These are phyloP conservation scores for Syzygium aqueum DNA, from an alignment of 345 rosid genomes.

Conservation along the genomic window DNA sequence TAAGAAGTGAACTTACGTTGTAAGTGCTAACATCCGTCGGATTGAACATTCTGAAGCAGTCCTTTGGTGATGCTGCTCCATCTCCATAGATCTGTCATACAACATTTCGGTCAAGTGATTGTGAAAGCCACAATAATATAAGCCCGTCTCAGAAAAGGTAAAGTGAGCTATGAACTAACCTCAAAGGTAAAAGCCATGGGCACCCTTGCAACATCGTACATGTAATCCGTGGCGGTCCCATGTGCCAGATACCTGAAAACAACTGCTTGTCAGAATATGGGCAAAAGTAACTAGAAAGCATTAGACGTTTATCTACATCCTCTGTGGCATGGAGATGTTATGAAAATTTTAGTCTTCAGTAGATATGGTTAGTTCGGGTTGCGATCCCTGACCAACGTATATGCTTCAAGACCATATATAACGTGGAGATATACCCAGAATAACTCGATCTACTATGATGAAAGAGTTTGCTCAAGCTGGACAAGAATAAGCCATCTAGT, in stretches of 20 bases:
- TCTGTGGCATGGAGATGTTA: not conserved
- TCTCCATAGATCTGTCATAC: conserved; percentile 79
- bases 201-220: conserved; percentile 67
- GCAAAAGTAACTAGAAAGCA: not conserved
- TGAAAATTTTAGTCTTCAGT: not conserved
- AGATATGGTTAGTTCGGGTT: not conserved
- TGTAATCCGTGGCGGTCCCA: conserved; percentile 96
- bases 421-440: not conserved
- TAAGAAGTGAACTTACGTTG: conserved; percentile 35
- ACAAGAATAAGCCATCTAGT: not conserved
- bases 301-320: not conserved
- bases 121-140: not conserved
- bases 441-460: not conserved
- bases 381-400: not conserved
- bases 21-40: conserved; percentile 68
- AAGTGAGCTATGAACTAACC: conserved; percentile 39
- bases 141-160: not conserved
- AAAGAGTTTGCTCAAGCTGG: not conserved
- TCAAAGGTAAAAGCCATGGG: conserved; percentile 99
- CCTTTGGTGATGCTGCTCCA: conserved; percentile 41
- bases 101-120: not conserved
- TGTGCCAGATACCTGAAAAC: conserved; percentile 81
- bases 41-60: conserved; percentile 97
- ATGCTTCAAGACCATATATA: not conserved
- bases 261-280: not conserved